Base-by-base conservation (phyloP, 306 rosid species). In the Cicer yamashitae region DNA sequence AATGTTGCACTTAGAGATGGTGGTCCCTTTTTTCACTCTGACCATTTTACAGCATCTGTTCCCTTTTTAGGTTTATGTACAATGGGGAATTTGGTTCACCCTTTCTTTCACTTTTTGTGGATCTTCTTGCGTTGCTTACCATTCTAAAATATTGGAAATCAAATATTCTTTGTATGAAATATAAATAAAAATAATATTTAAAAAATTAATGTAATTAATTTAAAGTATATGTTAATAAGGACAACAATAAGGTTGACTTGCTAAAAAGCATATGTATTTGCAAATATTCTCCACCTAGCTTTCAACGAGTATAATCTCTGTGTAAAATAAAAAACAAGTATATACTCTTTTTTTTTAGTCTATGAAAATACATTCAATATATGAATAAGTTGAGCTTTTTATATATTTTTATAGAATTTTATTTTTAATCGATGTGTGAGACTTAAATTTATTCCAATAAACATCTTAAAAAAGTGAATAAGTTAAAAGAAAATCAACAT, bases 51-150 rank as follows among this genome's bases (percentile, higher is more conserved):
- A 52, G 46, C 57, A 22, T 62, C 14, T 51, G 22, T 66, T 40
- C 30, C 15, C 9, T 65, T 73, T 54, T 61, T 74, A 30, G 66
- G 83, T 61, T 56, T 68, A 52, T 12, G 15, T 17, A 63, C 56
- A 69, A 41, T 77, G 58, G 71, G 11, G 89, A 84, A 84, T 84
- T 72, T 59, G 90, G 86, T 82, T 84, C 87, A 77, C 76, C 7
- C 10, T 30, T 34, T 12, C 57, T 65, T 61, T 63, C 79, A 2
- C 73, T 82, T 75, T 78, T 69, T 15, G 10, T 64, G 40, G 14
- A 69, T 20, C 72, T 43, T 78, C 59, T 79, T 48, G 12, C 37
- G 2, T 73, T 62, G 74, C 79, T 66, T 65, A 25, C 79, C 81
- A 79, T 79, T 56, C 79, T 68, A 30, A 39, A 56, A 68, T 30